Evolutionary conservation across 306 rosid genomes (phyloP).

Genomic region (Purshia tridentata): DNA sequence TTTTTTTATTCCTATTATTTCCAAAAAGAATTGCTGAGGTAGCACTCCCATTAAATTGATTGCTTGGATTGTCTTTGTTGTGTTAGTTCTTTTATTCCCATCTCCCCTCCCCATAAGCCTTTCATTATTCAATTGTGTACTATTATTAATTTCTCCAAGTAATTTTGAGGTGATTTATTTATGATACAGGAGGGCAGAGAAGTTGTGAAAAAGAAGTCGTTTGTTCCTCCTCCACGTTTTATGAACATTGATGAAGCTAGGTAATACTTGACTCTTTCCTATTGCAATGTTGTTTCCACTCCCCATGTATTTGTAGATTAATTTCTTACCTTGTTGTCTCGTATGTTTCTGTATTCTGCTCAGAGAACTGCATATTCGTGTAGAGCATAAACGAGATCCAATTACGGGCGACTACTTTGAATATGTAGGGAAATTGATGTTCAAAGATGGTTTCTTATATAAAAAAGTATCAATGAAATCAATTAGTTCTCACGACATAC

Average conservation of each 20-base stretch:
- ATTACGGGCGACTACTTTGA: constrained; percentile 85
- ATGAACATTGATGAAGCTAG: constrained; percentile 93
- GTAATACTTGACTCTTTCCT: constrained; percentile 37
- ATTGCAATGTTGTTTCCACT: constrained; percentile 9
- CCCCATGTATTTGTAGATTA: constrained; percentile 17
- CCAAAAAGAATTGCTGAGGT: background rate
- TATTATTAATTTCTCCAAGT: background rate
- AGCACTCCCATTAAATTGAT: background rate
- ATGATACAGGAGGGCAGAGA: constrained; percentile 91
- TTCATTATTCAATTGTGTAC: background rate
- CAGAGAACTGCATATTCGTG: constrained; percentile 91
- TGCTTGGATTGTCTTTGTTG: background rate
- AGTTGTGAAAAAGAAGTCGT: constrained; percentile 86
- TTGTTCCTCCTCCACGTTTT: constrained; percentile 99
- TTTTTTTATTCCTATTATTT: background rate
- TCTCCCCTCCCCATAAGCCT: background rate
- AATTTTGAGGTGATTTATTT: constrained; percentile 19
- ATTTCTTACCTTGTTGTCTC: constrained; percentile 2
- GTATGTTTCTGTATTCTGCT: constrained; percentile 18
- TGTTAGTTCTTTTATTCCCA: background rate
- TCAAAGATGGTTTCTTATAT: constrained; percentile 92
- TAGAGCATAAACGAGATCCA: constrained; percentile 87
- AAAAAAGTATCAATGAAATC: constrained; percentile 92
- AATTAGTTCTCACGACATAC: constrained; percentile 66
- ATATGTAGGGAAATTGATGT: constrained; percentile 81